Base-by-base conservation (phyloP, 2,329 filamentous ascomycete species). In the Penicillium vulpinum region DNA sequence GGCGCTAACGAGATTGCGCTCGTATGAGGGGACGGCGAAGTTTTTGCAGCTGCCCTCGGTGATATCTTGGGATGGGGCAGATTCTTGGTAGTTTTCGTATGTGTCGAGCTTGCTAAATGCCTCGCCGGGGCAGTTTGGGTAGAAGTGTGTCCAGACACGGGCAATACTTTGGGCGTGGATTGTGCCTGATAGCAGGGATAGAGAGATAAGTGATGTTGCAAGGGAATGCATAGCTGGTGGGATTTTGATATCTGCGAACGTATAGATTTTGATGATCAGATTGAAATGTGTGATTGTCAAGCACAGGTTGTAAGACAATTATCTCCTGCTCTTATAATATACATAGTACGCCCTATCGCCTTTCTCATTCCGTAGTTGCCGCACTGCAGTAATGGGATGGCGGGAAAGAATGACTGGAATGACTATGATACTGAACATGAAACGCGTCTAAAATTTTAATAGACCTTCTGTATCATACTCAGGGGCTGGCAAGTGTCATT, bases 121-220 rank as follows among this genome's bases (percentile, higher is more conserved):
- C 5, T 65, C 59, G 28, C 57, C 51, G 2, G 69, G 69, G 33
- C 70, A 73, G 33, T 49, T 56, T 9, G 69, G 67, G 53, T 66
- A 69, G 62, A 72, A 73, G 50, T 67, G 67, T 55, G 69, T 63
- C 64, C 64, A 67, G n/a, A 72, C 52, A 10, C 67, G 65, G 21
- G 67, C 68, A n/a, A 63, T 63, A 21, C 56, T 67, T 38, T 62
- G 46, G 31, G 70, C 61, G 10, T 60, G 51, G n/a, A 64, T 58
- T 28, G 62, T 56, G 9, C 63, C 49, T 38, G 56, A 62, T 44
- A 65, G 55, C 47, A 71, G 53, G 36, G 64, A 46, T 8, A 69
- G 47, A 15, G 62, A 51, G 13, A 56, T 22, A 3, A 52, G 28
- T 18, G 40, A 39, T 28, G 40, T 58, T 18, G 59, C 45, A 40